Conservation (phyloP, 768 basidiomycete genomes). For the Tricholoma flavovirens region DNA sequence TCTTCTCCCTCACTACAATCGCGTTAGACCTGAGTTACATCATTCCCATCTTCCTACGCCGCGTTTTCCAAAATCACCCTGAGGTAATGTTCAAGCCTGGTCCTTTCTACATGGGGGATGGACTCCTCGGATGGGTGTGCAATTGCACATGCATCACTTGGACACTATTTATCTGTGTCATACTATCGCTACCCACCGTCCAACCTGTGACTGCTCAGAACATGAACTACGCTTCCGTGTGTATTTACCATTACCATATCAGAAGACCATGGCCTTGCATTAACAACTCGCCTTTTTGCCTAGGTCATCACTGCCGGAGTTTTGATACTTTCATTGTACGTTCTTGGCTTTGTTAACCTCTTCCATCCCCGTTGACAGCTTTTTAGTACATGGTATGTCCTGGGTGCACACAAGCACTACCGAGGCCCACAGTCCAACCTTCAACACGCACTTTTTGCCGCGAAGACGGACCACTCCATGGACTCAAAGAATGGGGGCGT, state of each 20-base stretch:
- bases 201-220: conserved; percentile 63
- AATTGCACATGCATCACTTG: conserved; percentile 65
- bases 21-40: conserved; percentile 76
- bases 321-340: conserved; percentile 47
- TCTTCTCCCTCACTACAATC: conserved; percentile 79
- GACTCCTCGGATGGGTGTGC: conserved; percentile 51
- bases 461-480: neutral
- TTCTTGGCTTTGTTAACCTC: conserved; percentile 7
- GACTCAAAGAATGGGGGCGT: neutral
- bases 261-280: neutral
- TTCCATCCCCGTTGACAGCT: conserved; percentile 2
- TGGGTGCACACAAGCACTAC: conserved; percentile 50
- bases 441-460: conserved; percentile 18
- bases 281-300: neutral
- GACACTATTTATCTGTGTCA: conserved; percentile 63
- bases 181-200: conserved; percentile 68
- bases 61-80: conserved; percentile 64
- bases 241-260: conserved; percentile 19
- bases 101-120: conserved; percentile 80
- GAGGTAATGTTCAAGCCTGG: conserved; percentile 83
- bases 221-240: conserved; percentile 80
- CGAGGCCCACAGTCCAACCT: conserved; percentile 54
- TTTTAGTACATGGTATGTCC: conserved; percentile 45
- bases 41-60: conserved; percentile 73
- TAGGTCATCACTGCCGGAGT: conserved; percentile 51